A percentile compares a stretch with the other conserved stretches of the same genome.
Evolutionary conservation across 805 yeast species (phyloP).

Genomic region (Pichia cephalocereana): DNA sequence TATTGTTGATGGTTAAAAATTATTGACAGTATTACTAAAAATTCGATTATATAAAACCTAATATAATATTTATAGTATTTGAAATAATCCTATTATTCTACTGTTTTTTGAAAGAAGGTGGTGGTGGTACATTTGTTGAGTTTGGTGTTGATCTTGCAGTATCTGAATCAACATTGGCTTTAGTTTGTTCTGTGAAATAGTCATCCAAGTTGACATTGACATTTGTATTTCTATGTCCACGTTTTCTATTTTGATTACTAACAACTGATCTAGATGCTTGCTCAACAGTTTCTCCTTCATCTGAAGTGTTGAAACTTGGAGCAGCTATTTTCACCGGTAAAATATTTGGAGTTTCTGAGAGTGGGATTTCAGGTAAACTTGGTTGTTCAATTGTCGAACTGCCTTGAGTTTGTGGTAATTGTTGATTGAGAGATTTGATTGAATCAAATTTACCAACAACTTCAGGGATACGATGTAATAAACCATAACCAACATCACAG

Average conservation of each 20-base stretch:
- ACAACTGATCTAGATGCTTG: constrained; percentile 5
- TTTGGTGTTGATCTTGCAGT: constrained; percentile 5
- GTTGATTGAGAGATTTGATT: constrained; percentile 9
- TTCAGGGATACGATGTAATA: constrained; percentile 65
- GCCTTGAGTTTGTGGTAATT: constrained; percentile 8
- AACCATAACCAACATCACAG: constrained; percentile 92
- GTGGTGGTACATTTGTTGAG: constrained; percentile 4
- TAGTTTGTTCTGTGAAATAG: constrained; percentile 34
- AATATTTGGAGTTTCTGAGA: constrained; percentile 5
- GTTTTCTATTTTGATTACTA: constrained; percentile 2
- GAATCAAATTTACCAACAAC: constrained; percentile 34
- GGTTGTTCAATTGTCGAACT: neutral
- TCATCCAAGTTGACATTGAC: constrained; percentile 24
- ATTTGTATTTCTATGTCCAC: neutral
- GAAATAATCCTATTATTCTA: too few species aligned
- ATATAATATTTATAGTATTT: too few species aligned
- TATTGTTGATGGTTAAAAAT: constrained; percentile 24
- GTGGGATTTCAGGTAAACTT: neutral
- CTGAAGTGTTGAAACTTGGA: constrained; percentile 1
- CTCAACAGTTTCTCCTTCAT: constrained; percentile 3
- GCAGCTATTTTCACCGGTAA: constrained; percentile 4
- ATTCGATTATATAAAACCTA: too few species aligned
- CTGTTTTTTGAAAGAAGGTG: constrained; percentile 1
- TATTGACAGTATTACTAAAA: too few species aligned
- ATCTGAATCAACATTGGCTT: constrained; percentile 32